A percentile compares a stretch with the other conserved stretches of the same genome.
phyloP scores from a whole-genome alignment of 345 rosid genomes.

The Linum lewisii region DNA sequence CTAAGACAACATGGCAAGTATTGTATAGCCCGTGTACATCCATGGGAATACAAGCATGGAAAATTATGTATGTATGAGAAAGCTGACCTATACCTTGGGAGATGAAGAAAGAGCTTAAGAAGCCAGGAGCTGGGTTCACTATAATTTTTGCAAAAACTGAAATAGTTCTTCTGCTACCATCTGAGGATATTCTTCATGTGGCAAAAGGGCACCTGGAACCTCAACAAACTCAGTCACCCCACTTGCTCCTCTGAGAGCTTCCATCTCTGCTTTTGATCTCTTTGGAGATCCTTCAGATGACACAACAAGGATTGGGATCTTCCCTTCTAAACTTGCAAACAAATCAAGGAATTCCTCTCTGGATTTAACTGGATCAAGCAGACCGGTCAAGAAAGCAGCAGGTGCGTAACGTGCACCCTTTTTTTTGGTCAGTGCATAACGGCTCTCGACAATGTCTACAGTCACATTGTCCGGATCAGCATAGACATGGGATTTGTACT shows the following conservation, averaged over 20 bases:
- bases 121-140: conserved; percentile 23
- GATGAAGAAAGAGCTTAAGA: neutral
- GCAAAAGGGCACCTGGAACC: conserved; percentile 77
- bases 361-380: conserved; percentile 67
- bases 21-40: neutral
- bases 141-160: conserved; percentile 46
- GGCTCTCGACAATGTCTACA: conserved; percentile 42
- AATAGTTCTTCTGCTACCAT: conserved; percentile 55
- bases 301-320: conserved; percentile 49
- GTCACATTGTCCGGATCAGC: conserved; percentile 78
- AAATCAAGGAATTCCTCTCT: conserved; percentile 63
- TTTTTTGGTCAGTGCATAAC: conserved; percentile 56
- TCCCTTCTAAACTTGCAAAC: conserved; percentile 55
- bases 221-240: conserved; percentile 69
- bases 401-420: conserved; percentile 84
- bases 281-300: conserved; percentile 61
- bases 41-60: neutral
- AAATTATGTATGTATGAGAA: conserved; percentile 8
- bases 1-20: neutral
- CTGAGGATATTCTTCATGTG: conserved; percentile 84
- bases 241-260: conserved; percentile 53
- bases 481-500: conserved; percentile 81
- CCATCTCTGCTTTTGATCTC: conserved; percentile 94
- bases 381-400: conserved; percentile 87
- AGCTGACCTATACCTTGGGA: conserved; percentile 1